Base-by-base conservation (phyloP, 2,329 filamentous ascomycete genomes). In the Ceratocystis harringtonii region DNA sequence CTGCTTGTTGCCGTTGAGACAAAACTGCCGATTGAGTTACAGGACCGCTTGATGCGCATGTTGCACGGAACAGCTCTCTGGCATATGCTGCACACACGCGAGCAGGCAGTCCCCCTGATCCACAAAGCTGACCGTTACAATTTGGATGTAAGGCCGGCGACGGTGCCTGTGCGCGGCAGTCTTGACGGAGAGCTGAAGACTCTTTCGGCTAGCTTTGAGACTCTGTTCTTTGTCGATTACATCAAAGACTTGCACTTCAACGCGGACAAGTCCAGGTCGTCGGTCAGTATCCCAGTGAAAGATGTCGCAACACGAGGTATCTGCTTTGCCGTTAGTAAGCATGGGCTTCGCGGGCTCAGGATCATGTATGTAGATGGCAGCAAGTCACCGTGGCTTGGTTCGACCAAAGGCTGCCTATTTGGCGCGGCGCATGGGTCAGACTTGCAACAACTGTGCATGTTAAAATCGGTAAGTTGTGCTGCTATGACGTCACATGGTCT, bases 151-250 rank as follows among this genome's bases (percentile, higher is more conserved):
- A 63, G 61, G 22, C 65, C 65, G 1, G 48, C 62, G 2, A 58
- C 60, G 3, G 44, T 62, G 4, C 65, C 65, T 5, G 58, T 67
- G 15, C 57, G 65, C 17, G 65, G 62, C 5, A 19, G 43, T 6
- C 32, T 52, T 41, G 61, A 66, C 17, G 63, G 58, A 8, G 45
- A 63, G 8, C 28, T 63, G 4, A 52, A 19, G 8, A 62, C 57
- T 2, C 44, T 67, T 15, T 67, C 65, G 2, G 65, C 65, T 17
- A 52, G 41, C 1, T 55, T 67, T 7, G 65, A 67, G 32, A 61
- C 57, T 2, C 25, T 67, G n/a, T 67, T 67, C 55, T 67, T 67
- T 58, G 65, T 67, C 30, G 62, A 67, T 41, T 67, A 67, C 57
- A 65, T 67, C 36, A 62, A 62, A 25, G 65, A 67, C 43, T 22